These are phyloP conservation scores for Cardamine chenopodiifolia DNA, from an alignment of 345 rosid species.

Conservation along the genomic window DNA sequence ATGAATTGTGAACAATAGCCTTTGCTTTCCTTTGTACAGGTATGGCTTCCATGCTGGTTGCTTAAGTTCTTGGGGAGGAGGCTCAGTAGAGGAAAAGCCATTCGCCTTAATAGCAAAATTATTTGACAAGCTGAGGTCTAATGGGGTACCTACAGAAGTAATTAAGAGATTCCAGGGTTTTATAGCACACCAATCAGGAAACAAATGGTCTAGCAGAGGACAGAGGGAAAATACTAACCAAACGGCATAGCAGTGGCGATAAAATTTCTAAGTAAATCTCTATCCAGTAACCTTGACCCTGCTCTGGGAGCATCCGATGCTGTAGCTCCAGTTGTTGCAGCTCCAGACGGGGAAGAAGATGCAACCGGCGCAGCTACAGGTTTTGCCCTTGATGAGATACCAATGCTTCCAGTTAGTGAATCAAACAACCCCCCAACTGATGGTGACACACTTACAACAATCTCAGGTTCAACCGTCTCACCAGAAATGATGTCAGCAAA, in stretches of 20 bases:
- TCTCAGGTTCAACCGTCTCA: conserved; percentile 83
- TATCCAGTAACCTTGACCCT: conserved; percentile 82
- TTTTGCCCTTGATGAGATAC: conserved; percentile 85
- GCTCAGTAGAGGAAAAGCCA: conserved; percentile 81
- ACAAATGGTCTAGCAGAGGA: conserved; percentile 25
- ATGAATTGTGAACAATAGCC: conserved; percentile 71
- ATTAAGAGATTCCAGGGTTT: conserved; percentile 21
- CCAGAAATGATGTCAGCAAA: conserved; percentile 82
- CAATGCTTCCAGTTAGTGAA: conserved; percentile 94
- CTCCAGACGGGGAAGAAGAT: conserved; percentile 57
- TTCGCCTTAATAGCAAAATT: conserved; percentile 62
- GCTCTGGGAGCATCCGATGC: conserved; percentile 70
- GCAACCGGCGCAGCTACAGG: conserved; percentile 80
- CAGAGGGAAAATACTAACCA: conserved; percentile 63
- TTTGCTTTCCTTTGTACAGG: conserved; percentile 86
- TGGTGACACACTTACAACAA: conserved; percentile 68
- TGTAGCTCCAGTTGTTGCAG: conserved; percentile 54
- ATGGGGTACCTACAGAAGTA: conserved; percentile 65
- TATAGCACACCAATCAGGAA: conserved; percentile 19
- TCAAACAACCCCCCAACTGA: conserved; percentile 93
- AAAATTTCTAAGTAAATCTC: conserved; percentile 72
- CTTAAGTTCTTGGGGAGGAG: conserved; percentile 77
- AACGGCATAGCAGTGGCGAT: conserved; percentile 84
- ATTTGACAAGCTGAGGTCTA: conserved; percentile 78
- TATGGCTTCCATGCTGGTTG: conserved; percentile 98